Evolutionary conservation across 78 protist genomes (phyloP).

Genomic region (Pigoraptor vietnamica): DNA sequence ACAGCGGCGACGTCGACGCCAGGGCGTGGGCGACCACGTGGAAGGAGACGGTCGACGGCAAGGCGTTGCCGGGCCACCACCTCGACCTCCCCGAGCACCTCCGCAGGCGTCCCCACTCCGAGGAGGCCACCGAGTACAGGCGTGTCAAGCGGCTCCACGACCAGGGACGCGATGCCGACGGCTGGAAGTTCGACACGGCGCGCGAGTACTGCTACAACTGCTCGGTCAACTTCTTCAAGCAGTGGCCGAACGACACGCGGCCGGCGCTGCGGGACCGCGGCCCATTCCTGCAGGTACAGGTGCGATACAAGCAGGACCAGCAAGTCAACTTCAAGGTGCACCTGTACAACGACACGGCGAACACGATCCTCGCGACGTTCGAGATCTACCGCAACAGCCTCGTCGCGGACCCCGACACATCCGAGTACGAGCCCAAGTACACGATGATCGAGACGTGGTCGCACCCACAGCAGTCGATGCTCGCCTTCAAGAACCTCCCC

Average conservation of each 20-base stretch:
- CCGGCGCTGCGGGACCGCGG: not conserved
- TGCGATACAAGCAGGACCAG: not conserved
- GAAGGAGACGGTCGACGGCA: too few species aligned
- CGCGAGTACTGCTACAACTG: not conserved
- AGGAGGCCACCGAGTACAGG: too few species aligned
- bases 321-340: not conserved
- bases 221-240: not conserved
- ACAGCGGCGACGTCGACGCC: too few species aligned
- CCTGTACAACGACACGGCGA: not conserved
- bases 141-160: too few species aligned
- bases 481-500: not conserved
- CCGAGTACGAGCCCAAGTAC: not conserved
- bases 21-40: too few species aligned
- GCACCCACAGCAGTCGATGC: not conserved
- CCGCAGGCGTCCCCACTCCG: too few species aligned
- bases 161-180: not conserved
- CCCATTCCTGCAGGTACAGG: not conserved
- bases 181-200: not conserved
- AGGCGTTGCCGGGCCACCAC: too few species aligned
- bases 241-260: not conserved
- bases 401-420: not conserved
- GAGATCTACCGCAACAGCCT: not conserved
- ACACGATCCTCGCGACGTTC: not conserved
- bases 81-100: too few species aligned
- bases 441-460: not conserved